Evolutionary conservation across 2,329 filamentous ascomycete genomes (phyloP).

Genomic region (Pezicula carpinea): DNA sequence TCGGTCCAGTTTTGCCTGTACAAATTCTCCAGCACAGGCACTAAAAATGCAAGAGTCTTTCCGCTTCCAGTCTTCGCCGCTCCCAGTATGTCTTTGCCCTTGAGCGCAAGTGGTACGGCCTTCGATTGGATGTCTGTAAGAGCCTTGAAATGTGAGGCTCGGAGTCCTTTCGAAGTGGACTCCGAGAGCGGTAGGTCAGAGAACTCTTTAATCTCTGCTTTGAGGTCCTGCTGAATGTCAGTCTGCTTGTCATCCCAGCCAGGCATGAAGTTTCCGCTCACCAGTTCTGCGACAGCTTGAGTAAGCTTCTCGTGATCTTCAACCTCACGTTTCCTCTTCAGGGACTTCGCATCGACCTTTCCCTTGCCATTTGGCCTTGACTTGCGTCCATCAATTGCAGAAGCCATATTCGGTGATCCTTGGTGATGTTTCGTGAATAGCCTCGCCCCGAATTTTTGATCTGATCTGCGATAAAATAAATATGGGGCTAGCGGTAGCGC

Average conservation of each 20-base stretch:
- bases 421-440: not conserved
- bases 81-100: slow-evolving; percentile 83
- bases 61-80: slow-evolving; percentile 94
- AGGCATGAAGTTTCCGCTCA: slow-evolving; percentile 12
- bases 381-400: slow-evolving; percentile 17
- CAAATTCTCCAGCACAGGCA: slow-evolving; percentile 89
- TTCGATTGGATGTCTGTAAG: slow-evolving; percentile 89
- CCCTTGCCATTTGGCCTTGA: slow-evolving; percentile 13
- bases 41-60: slow-evolving; percentile 88
- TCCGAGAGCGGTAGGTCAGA: slow-evolving; percentile 80
- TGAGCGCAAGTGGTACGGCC: slow-evolving; percentile 82
- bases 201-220: slow-evolving; percentile 55
- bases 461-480: not conserved
- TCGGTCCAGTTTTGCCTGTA: slow-evolving; percentile 88
- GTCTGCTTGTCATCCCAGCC: slow-evolving; percentile 1
- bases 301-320: slow-evolving; percentile 27
- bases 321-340: slow-evolving; percentile 28
- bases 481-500: not conserved
- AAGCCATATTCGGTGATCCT: slow-evolving; percentile 24
- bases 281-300: slow-evolving; percentile 26
- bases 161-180: slow-evolving; percentile 72
- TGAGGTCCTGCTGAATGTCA: slow-evolving; percentile 24
- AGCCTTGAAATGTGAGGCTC: slow-evolving; percentile 81
- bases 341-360: slow-evolving; percentile 18
- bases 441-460: not conserved